Base-by-base conservation (phyloP, 2,329 filamentous ascomycete genomes). In the Reticulascus tulasneorum region DNA sequence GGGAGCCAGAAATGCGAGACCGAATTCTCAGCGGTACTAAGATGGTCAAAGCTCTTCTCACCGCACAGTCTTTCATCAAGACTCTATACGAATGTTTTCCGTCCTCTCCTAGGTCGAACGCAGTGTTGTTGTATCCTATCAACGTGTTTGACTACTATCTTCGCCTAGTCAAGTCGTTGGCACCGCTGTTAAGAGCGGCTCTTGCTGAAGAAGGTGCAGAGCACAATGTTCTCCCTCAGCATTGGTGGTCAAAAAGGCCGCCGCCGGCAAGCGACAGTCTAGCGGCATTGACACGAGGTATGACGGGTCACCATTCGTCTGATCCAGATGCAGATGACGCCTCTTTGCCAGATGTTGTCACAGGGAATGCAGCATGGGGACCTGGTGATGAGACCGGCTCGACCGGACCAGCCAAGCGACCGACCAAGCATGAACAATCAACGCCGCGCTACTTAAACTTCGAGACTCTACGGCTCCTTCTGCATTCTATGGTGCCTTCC, bases 101-200 rank as follows among this genome's bases (percentile, higher is more conserved):
- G 32, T 81, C 77, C 53, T 78, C 79, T 38, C 75, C 77, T 35
- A 75, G 87, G 38, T 76, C 81, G 18, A 71, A 77, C 33, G 67
- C 66, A 9, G 75, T 79, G 20, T 75, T 83, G 9, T 85, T 96
- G 51, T 79, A 77, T 36, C 75, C 79, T 18, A 75, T 94, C 48
- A 94, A 94, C 53, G 74, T 94, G 16, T 87, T 82, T 21, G 91
- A 97, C 56, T 82, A 87, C 56, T 94, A 94, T 55, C 69, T 79
- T 28, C 63, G 71, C n/a, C 66, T 96, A 23, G 74, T 94, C 17
- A 75, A 79, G 44, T 79, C 80, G 18, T 73, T 97, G 22, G 89
- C 88, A 4, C 80, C 81, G 17, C 66, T 98, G 12, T 75, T 96
- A 46, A 77, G 85, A 26, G 82, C 83, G 34, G 85, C 88, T 40